A percentile compares a stretch with the other conserved stretches of the same genome.
Conservation (phyloP, 2,329 filamentous ascomycete genomes). For the Paracamarosporium sp. region DNA sequence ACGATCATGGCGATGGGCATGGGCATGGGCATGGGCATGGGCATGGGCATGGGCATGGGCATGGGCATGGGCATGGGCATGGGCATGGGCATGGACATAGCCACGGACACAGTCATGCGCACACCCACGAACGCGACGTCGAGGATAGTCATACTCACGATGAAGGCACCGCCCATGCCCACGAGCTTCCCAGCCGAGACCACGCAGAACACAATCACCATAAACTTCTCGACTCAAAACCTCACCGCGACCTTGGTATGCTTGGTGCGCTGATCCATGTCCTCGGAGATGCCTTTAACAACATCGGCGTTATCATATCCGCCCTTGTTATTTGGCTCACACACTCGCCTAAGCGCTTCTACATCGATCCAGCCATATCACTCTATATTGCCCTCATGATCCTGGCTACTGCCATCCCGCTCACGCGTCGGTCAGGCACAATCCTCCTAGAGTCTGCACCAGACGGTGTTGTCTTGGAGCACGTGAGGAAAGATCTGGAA, state of each 20-base stretch:
- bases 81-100: slow-evolving; percentile 29
- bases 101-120: slow-evolving; percentile 5
- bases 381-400: slow-evolving; percentile 78
- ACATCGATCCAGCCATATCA: slow-evolving; percentile 74
- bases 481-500: slow-evolving; percentile 74
- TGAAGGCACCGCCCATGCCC: slow-evolving; percentile 7
- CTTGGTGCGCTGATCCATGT: slow-evolving; percentile 75
- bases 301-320: slow-evolving; percentile 75
- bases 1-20: slow-evolving; percentile 51
- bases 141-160: slow-evolving; percentile 20
- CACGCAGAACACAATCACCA: slow-evolving; percentile 39
- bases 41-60: slow-evolving; percentile 40
- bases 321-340: slow-evolving; percentile 73
- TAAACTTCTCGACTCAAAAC: slow-evolving; percentile 22
- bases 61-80: slow-evolving; percentile 47
- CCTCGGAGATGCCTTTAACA: slow-evolving; percentile 76
- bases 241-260: slow-evolving; percentile 67
- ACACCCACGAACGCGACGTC: slow-evolving; percentile 18
- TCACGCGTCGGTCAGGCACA: slow-evolving; percentile 66
- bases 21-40: slow-evolving; percentile 41
- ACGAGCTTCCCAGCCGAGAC: background rate
- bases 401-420: slow-evolving; percentile 66
- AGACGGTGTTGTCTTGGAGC: slow-evolving; percentile 62
- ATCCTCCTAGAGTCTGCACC: slow-evolving; percentile 75
- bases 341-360: slow-evolving; percentile 65